A percentile compares a stretch with the other conserved stretches of the same genome.
phyloP scores from a whole-genome alignment of 2,329 filamentous ascomycete genomes.

The Monilinia laxa region DNA sequence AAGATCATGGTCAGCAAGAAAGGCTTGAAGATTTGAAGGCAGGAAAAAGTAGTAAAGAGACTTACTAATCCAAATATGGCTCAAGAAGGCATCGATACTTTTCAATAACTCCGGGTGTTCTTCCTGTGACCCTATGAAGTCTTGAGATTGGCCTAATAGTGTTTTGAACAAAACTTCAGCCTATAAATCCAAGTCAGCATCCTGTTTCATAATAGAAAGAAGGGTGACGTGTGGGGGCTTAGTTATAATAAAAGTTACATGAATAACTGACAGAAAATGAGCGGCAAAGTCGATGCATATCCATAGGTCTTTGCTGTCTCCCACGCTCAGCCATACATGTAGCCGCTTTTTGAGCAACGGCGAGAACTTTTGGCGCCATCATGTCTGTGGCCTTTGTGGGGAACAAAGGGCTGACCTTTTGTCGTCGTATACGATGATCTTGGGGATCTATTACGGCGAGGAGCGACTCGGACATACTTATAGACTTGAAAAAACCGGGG shows the following conservation, averaged over 20 bases:
- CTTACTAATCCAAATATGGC: neutral
- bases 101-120: neutral
- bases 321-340: neutral
- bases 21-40: too few relatives aligned
- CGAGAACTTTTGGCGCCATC: neutral
- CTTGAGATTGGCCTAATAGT: neutral
- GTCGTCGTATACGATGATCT: neutral
- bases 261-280: constrained; percentile 2
- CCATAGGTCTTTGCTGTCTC: neutral
- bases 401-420: constrained; percentile 11
- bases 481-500: neutral
- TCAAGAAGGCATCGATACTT: neutral
- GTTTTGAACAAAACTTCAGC: constrained; percentile 2
- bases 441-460: neutral
- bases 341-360: neutral
- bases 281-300: constrained; percentile 6
- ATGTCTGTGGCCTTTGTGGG: neutral
- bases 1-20: neutral
- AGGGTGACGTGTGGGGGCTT: neutral
- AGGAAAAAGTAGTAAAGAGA: neutral
- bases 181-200: neutral
- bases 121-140: neutral
- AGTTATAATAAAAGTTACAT: neutral
- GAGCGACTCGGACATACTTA: neutral
- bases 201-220: neutral